Base-by-base conservation (phyloP, 2,329 filamentous ascomycete species). In the Aphanocladium album region DNA sequence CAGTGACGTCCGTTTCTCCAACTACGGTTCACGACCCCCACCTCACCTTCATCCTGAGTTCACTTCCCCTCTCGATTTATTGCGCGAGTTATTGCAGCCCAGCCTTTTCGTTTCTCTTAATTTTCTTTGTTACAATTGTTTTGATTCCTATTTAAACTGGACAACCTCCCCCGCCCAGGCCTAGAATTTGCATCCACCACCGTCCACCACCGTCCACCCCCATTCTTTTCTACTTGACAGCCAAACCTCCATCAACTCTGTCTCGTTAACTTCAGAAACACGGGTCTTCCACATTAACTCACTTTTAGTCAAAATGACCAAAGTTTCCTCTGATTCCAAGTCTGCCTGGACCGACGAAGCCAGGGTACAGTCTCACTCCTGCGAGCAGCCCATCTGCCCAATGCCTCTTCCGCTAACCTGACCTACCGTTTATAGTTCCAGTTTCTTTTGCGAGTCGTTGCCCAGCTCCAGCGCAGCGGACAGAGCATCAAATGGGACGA, bases 401-500 rank as follows among this genome's bases (percentile, higher is more conserved):
- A 25, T 23, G 9, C 19, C 4, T 21, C 51, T 43, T 41, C 3
- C 19, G 33, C 43, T 41, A 25, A 2, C 7, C 7, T n/a, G 25
- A n/a, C 27, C 27, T n/a, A 16, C 5, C 19, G 21, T 21, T 19
- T 17, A n/a, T 17, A 66, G 64, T 57, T 57, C 37, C 61, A 64
- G n/a, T 57, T 66, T 8, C 35, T 65, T 17, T 50, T 66, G 12
- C 63, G 60, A 25, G 17, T 66, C 21, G 55, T 66, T 7, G 58
- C 21, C 2, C 60, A 53, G 14, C 25, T 61, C 5, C 59, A 63
- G n/a, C 39, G 57, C 9, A 64, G 60, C 2, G 62, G 64, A 1
- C 61, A 62, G 30, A 21, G 21, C 12, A 61, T 65, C 39, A 61
- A 65, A 0, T 67, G 64, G 63, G 61, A 64, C 27, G 60, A 60